phyloP scores from a whole-genome alignment of 306 rosid genomes.

The Corylus avellana region DNA sequence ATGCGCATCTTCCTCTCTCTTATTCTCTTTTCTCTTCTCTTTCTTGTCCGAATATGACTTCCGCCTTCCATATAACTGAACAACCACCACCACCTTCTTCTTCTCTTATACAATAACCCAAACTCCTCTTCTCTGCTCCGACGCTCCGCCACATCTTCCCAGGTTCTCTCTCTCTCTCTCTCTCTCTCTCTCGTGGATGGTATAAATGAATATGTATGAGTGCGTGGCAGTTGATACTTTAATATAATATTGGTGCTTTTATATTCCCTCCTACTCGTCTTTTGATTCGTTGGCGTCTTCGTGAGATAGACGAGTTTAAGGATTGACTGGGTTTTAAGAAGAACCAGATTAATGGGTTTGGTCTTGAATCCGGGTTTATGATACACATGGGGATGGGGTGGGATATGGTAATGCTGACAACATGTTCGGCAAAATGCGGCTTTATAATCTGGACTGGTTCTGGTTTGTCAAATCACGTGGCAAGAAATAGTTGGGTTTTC shows the following conservation, averaged over 20 bases:
- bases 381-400: not conserved
- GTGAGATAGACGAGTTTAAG: not conserved
- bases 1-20: conserved; percentile 48
- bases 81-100: conserved; percentile 7
- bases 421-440: not conserved
- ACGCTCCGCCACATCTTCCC: conserved; percentile 18
- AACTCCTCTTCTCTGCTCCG: conserved; percentile 17
- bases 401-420: conserved; percentile 6
- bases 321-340: not conserved
- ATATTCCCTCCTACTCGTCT: not conserved
- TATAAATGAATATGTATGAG: not conserved
- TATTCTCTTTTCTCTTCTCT: conserved; percentile 30
- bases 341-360: not conserved
- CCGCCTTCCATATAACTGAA: conserved; percentile 24
- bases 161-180: conserved; percentile 41
- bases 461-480: not conserved
- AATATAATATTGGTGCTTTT: not conserved
- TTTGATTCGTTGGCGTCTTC: not conserved
- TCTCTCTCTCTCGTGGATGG: not conserved
- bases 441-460: not conserved
- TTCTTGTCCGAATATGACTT: not conserved
- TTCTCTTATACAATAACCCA: not conserved
- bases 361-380: not conserved
- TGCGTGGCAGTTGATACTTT: not conserved
- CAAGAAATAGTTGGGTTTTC: not conserved